Base-by-base conservation (phyloP, 805 yeast species). In the Kuraishia borneana region DNA sequence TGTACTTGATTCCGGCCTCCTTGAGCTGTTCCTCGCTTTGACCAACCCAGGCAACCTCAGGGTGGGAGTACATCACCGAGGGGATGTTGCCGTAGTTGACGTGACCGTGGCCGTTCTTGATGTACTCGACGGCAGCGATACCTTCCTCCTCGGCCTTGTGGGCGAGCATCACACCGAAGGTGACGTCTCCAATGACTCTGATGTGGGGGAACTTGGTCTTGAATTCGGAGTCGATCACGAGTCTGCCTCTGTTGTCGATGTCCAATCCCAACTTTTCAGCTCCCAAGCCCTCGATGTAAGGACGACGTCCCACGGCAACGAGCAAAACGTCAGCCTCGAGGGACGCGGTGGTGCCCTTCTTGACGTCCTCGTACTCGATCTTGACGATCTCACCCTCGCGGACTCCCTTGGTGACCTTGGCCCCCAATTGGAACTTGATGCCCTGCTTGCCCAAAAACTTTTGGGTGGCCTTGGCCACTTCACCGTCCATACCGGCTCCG, bases 101-200 rank as follows among this genome's bases (percentile, higher is more conserved):
- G 60, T 92, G 98, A 40, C 99, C 99, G 56, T 82, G 83, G 45
- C 97, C 98, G 47, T 63, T 63, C 70, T 85, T 85, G 60, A 92
- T 75, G 69, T 76, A 83, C 68, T 92, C 99, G 45, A 73, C 97
- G 46, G 95, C 97, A 38, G 99, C 99, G 48, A 92, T 80, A 64
- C 96, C 99, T 71, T 92, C 99, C 61, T 92, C 99, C 71, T 92
- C 99, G 42, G 99, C 99, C 73, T 92, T 92, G 74, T 92, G 99
- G 44, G 99, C 99, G 65, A 92, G 75, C 99, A 92, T 92, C 50
- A 95, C 89, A 50, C 99, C 99, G 51, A 84, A 92, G 28, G 99
- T 92, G 37, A 80, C 96, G 56, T 92, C 99, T 61, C 99, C 99
- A 61, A 92, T 84, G 52, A 87, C 94, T 63, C 95, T 83, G 58